Base-by-base conservation (phyloP, 768 basidiomycete species). In the Trametes maxima region DNA sequence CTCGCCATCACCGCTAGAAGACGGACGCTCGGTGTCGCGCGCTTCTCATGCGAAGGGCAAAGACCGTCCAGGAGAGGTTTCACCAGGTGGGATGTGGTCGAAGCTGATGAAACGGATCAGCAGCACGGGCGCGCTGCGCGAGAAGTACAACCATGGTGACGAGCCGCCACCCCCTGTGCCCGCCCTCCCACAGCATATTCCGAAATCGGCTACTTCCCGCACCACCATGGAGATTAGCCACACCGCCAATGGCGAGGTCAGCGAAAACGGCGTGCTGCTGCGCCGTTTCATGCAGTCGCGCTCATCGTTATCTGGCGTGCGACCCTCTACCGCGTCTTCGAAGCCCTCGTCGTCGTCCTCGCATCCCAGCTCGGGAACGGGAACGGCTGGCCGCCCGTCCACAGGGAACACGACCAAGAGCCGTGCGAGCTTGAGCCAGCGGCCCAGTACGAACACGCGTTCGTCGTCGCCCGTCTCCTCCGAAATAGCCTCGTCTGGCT, bases 71-170 rank as follows among this genome's bases (percentile, higher is more conserved):
- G 74, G 75, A 2, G 75, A 76, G 12, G 66, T 66, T 0, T 71
- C 74, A 4, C 62, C 67, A 0, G 66, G 65, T 3, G 77, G 76
- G 50, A 84, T 78, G 66, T 71, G 89, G 2, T 89, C 87, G 87
- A 86, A 80, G 71, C 69, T 91, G 52, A 79, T 90, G 79, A 89
- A 88, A 71, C 79, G 86, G 42, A 83, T 91, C 61, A 89, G 87
- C 60, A 80, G 87, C 61, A 80, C 83, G 0, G 84, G 86, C 8
- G 85, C 79, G 10, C 71, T 89, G 44, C 80, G 85, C 57, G 88
- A 89, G 17, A 84, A 79, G 65, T 84, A 80, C 63, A 49, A 63
- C n/a, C 45, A 58, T 3, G 42, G 46, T 17, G 43, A 50, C 45
- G 57, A 54, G 47, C 37, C 67, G 65, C 77, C 80, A 12, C 86